Evolutionary conservation across 805 yeast genomes (phyloP).

Genomic region (Wickerhamomyces queroliae): DNA sequence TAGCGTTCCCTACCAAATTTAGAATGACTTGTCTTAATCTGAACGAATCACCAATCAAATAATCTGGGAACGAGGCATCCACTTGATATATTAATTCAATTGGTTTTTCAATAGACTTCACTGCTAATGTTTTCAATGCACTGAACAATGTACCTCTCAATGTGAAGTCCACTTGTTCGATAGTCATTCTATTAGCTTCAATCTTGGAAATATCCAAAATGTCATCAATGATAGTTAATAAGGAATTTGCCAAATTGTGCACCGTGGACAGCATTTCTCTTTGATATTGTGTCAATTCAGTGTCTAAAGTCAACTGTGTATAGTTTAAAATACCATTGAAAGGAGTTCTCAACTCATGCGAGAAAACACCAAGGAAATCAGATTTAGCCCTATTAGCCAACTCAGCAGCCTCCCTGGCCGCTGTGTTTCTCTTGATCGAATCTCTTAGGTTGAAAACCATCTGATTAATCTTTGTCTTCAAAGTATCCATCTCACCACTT

Average conservation of each 20-base stretch:
- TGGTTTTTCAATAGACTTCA: constrained; percentile 83
- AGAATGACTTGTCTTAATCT: constrained; percentile 82
- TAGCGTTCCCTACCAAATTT: constrained; percentile 85
- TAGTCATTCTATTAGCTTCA: constrained; percentile 91
- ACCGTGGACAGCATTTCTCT: constrained; percentile 89
- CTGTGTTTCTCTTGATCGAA: constrained; percentile 85
- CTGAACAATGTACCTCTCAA: constrained; percentile 85
- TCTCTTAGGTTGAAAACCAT: constrained; percentile 85
- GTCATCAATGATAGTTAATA: constrained; percentile 83
- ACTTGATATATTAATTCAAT: constrained; percentile 74
- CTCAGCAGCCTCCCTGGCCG: constrained; percentile 93
- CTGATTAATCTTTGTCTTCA: constrained; percentile 56
- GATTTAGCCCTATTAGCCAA: constrained; percentile 85
- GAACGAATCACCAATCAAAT: constrained; percentile 83
- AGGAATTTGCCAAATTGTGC: constrained; percentile 79
- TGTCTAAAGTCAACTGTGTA: constrained; percentile 85
- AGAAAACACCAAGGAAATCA: constrained; percentile 84
- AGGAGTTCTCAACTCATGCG: constrained; percentile 86
- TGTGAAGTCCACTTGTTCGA: constrained; percentile 83
- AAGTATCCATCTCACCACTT: constrained; percentile 73
- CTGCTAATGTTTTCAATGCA: constrained; percentile 83
- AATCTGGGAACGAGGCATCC: constrained; percentile 84
- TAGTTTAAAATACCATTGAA: constrained; percentile 91
- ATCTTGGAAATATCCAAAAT: constrained; percentile 88
- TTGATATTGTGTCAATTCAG: constrained; percentile 86